phyloP scores from a whole-genome alignment of 1,284 basidiomycete species.

The Sporisorium sorghi region DNA sequence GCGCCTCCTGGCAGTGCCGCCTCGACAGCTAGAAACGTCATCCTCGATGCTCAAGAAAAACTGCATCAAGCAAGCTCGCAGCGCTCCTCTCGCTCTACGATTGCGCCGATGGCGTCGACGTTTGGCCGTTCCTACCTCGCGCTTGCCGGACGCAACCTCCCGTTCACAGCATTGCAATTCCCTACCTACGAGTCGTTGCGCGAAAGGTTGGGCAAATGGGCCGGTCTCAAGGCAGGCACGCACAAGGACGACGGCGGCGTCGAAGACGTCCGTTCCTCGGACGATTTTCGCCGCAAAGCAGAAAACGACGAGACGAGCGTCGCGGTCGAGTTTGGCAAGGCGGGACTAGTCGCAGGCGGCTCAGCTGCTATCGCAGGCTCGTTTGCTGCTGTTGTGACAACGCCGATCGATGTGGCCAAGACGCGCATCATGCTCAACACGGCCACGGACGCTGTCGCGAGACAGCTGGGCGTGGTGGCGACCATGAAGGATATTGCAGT shows the following conservation, averaged over 20 bases:
- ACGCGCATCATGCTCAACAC: constrained; percentile 58
- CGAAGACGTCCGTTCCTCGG: constrained; percentile 41
- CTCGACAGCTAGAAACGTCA: constrained; percentile 35
- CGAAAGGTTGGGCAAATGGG: constrained; percentile 30
- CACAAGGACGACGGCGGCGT: constrained; percentile 46
- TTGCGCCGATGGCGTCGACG: constrained; percentile 29
- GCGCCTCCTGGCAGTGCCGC: constrained; percentile 45
- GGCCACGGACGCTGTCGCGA: constrained; percentile 7
- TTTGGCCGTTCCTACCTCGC: constrained; percentile 55
- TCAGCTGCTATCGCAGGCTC: constrained; percentile 54
- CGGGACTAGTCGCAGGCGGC: constrained; percentile 50
- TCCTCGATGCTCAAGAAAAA: constrained; percentile 31
- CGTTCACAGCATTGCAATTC: constrained; percentile 65
- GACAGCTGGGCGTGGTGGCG: constrained; percentile 38
- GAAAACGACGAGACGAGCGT: constrained; percentile 26
- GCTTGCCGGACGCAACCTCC: constrained; percentile 60
- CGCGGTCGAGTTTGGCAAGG: constrained; percentile 40
- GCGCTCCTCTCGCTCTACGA: constrained; percentile 2
- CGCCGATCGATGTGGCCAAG: constrained; percentile 62
- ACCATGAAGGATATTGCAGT: constrained; percentile 43
- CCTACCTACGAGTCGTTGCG: constrained; percentile 62
- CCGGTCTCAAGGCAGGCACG: constrained; percentile 47
- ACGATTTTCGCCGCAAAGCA: constrained; percentile 27
- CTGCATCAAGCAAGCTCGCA: constrained; percentile 17
- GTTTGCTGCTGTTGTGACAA: constrained; percentile 50